phyloP scores from a whole-genome alignment of 2,329 filamentous ascomycete genomes.

The Trichoderma sp. region DNA sequence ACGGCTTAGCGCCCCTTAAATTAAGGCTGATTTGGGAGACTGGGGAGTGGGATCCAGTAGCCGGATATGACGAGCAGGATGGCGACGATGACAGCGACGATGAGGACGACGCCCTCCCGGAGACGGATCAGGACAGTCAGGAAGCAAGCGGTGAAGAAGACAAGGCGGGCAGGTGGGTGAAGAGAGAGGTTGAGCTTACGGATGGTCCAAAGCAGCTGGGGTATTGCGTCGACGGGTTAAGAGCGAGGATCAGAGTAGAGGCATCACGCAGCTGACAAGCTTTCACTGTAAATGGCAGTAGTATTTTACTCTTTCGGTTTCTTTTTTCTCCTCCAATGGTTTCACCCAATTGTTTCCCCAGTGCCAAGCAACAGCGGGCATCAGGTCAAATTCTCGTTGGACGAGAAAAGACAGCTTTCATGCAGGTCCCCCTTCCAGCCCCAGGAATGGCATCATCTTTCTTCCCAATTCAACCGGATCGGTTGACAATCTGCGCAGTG shows the following conservation, averaged over 20 bases:
- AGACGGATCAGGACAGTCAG: conserved; percentile 34
- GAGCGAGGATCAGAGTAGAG: conserved; percentile 73
- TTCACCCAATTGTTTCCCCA: neutral
- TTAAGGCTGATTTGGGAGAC: conserved; percentile 82
- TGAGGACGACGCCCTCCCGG: conserved; percentile 43
- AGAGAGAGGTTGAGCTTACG: conserved; percentile 75
- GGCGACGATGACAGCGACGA: conserved; percentile 40
- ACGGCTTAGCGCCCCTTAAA: conserved; percentile 62
- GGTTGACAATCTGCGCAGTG: neutral
- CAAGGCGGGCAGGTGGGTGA: conserved; percentile 62
- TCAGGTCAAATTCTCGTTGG: neutral
- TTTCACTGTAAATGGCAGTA: neutral
- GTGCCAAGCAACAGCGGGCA: neutral
- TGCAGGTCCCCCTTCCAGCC: neutral
- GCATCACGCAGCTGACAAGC: neutral
- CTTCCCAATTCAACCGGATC: neutral
- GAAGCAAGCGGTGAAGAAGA: conserved; percentile 25
- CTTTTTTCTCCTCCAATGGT: neutral
- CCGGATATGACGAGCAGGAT: conserved; percentile 60
- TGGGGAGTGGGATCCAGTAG: conserved; percentile 82
- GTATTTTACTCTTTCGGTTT: neutral
- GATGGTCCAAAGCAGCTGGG: conserved; percentile 81
- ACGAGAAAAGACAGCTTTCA: neutral
- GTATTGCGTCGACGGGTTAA: conserved; percentile 75
- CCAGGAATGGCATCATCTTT: neutral